Conservation (phyloP, 257 asterid genomes). For the Craterostigma plantagineum region DNA sequence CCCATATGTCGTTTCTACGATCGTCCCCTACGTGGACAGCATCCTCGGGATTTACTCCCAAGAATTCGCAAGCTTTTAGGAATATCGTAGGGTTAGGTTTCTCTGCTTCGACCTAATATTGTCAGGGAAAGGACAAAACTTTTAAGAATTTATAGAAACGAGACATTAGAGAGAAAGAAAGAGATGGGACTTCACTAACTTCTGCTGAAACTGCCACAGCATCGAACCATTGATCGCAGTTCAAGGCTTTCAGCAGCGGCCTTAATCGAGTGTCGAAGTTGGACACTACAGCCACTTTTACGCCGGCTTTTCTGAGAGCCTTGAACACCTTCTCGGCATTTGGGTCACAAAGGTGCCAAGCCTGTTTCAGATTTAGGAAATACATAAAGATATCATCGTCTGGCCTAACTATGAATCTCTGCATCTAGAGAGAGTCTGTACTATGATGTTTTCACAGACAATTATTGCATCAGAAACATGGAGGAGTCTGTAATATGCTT, state of each 20-base stretch:
- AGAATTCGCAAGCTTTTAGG: constrained; percentile 78
- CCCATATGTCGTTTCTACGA: constrained; percentile 94
- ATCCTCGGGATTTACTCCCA: constrained; percentile 88
- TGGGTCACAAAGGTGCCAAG: constrained; percentile 96
- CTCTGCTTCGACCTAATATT: constrained; percentile 87
- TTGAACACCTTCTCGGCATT: constrained; percentile 65
- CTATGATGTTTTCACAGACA: too few species aligned
- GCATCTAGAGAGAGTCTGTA: too few species aligned
- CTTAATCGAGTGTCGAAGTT: constrained; percentile 86
- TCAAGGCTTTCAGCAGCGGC: constrained; percentile 68
- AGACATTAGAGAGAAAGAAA: neutral
- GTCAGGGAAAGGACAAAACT: neutral
- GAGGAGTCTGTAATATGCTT: neutral
- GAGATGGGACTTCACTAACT: constrained; percentile 20
- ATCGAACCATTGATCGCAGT: constrained; percentile 97
- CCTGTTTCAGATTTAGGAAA: constrained; percentile 21
- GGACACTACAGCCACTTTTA: constrained; percentile 74
- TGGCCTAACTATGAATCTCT: too few species aligned
- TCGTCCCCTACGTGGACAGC: constrained; percentile 98
- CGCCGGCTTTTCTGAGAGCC: constrained; percentile 71
- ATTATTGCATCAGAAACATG: neutral
- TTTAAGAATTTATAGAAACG: neutral
- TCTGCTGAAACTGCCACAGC: constrained; percentile 97
- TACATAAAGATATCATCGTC: too few species aligned
- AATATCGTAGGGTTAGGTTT: constrained; percentile 93